Evolutionary conservation across 2,329 filamentous ascomycete genomes (phyloP).

Genomic region (Coniochaeta sp.): DNA sequence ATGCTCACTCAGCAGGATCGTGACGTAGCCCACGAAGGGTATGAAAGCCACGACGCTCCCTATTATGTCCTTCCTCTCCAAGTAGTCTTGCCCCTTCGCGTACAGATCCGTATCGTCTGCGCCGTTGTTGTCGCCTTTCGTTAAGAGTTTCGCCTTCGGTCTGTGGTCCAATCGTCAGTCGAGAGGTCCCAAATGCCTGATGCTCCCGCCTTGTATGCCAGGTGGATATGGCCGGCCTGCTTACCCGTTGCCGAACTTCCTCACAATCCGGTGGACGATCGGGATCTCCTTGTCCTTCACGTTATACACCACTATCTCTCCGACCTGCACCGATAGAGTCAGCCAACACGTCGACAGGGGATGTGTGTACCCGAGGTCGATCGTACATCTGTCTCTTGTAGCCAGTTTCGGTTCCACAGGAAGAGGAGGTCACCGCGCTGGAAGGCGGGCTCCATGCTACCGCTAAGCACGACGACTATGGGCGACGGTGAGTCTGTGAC

Average conservation of each 20-base stretch:
- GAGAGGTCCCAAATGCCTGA: neutral
- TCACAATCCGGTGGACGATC: slow-evolving; percentile 88
- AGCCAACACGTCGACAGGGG: slow-evolving; percentile 11
- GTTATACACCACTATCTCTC: slow-evolving; percentile 59
- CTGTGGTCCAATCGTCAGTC: slow-evolving; percentile 22
- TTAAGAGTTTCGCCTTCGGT: slow-evolving; percentile 65
- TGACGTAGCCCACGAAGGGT: slow-evolving; percentile 94
- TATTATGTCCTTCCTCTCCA: slow-evolving; percentile 83
- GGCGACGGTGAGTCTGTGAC: slow-evolving; percentile 67
- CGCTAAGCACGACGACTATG: slow-evolving; percentile 77
- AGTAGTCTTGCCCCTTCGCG: slow-evolving; percentile 76
- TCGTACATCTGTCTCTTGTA: slow-evolving; percentile 40
- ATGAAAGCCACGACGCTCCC: slow-evolving; percentile 84
- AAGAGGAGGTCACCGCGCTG: slow-evolving; percentile 71
- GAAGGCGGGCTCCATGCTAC: slow-evolving; percentile 80
- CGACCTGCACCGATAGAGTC: slow-evolving; percentile 6
- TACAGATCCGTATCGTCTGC: slow-evolving; percentile 90
- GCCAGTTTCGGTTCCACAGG: slow-evolving; percentile 64
- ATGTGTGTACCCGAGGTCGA: neutral
- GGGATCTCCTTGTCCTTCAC: slow-evolving; percentile 92
- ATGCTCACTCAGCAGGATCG: slow-evolving; percentile 89
- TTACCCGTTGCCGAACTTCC: slow-evolving; percentile 58
- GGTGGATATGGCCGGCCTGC: slow-evolving; percentile 18
- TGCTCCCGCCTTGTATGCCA: neutral
- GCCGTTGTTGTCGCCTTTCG: slow-evolving; percentile 95